Evolutionary conservation across 257 asterid genomes (phyloP).

Genomic region (Galeopsis tetrahit): DNA sequence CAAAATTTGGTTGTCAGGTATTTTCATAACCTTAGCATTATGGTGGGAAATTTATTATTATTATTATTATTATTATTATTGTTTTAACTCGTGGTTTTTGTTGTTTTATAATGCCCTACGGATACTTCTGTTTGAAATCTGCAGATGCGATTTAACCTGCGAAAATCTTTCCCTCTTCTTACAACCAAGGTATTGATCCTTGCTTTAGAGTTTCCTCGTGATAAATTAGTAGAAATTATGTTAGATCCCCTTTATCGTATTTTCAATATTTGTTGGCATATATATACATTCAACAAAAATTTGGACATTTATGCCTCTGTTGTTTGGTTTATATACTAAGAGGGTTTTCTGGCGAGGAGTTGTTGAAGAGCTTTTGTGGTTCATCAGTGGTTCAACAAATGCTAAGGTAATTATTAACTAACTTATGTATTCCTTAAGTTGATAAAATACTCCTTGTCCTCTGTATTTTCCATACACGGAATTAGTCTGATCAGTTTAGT

Average conservation of each 20-base stretch:
- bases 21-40: not conserved
- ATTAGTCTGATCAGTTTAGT: not conserved
- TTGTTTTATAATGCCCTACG: constrained; percentile 16
- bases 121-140: constrained; percentile 31
- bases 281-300: not conserved
- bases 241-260: constrained; percentile 2
- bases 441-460: constrained; percentile 19
- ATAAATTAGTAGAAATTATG: not conserved
- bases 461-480: not conserved
- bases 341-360: constrained; percentile 96
- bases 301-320: not conserved
- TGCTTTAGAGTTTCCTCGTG: constrained; percentile 1
- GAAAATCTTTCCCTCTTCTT: constrained; percentile 90
- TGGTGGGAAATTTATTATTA: not conserved
- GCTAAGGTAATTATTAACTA: constrained; percentile 62
- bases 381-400: constrained; percentile 96
- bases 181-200: constrained; percentile 74
- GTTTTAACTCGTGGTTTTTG: constrained; percentile 12
- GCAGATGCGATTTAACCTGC: constrained; percentile 92
- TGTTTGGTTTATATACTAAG: constrained; percentile 42
- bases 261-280: not conserved
- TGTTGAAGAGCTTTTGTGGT: constrained; percentile 98
- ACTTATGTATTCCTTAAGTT: not conserved
- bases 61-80: not conserved
- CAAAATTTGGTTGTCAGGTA: constrained; percentile 98